Conservation (phyloP, 2,329 filamentous ascomycete species). For the Fusarium sulawesiense region DNA sequence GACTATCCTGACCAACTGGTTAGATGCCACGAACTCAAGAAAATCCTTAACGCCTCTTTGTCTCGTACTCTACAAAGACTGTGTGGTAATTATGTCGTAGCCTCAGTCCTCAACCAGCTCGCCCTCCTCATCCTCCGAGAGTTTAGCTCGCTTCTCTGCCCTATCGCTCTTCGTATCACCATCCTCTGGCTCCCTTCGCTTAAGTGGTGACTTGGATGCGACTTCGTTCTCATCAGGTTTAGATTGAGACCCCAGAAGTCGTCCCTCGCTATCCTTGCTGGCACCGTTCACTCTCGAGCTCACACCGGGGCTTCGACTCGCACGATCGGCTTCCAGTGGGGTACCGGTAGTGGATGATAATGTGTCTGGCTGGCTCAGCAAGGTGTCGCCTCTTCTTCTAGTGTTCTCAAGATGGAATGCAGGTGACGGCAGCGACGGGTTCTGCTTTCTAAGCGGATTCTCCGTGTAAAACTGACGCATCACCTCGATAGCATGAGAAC, state of each 20-base stretch:
- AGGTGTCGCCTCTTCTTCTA: slow-evolving; percentile 60
- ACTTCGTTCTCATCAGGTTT: slow-evolving; percentile 49
- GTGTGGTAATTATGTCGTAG: slow-evolving; percentile 2
- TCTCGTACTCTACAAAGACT: slow-evolving; percentile 34
- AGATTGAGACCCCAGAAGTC: slow-evolving; percentile 52
- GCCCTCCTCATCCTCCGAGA: slow-evolving; percentile 63
- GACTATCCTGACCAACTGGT: slow-evolving; percentile 21
- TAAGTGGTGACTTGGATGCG: slow-evolving; percentile 53
- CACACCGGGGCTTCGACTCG: slow-evolving; percentile 64
- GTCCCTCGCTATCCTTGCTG: slow-evolving; percentile 50
- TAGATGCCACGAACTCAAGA: slow-evolving; percentile 21
- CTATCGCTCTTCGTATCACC: slow-evolving; percentile 49
- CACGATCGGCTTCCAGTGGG: slow-evolving; percentile 60
- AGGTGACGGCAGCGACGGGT: slow-evolving; percentile 65
- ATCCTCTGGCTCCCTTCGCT: slow-evolving; percentile 57
- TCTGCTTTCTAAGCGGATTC: slow-evolving; percentile 70
- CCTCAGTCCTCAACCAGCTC: slow-evolving; percentile 56
- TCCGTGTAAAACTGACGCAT: slow-evolving; percentile 77
- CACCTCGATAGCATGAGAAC: slow-evolving; percentile 78
- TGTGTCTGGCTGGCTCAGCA: slow-evolving; percentile 56
- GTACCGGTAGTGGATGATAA: slow-evolving; percentile 63
- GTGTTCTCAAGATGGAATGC: slow-evolving; percentile 68
- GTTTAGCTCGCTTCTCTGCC: slow-evolving; percentile 57
- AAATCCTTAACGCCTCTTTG: slow-evolving; percentile 41
- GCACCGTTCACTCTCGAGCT: slow-evolving; percentile 54